Evolutionary conservation across 2,329 filamentous ascomycete genomes (phyloP).

Genomic region (Phoma sp.): DNA sequence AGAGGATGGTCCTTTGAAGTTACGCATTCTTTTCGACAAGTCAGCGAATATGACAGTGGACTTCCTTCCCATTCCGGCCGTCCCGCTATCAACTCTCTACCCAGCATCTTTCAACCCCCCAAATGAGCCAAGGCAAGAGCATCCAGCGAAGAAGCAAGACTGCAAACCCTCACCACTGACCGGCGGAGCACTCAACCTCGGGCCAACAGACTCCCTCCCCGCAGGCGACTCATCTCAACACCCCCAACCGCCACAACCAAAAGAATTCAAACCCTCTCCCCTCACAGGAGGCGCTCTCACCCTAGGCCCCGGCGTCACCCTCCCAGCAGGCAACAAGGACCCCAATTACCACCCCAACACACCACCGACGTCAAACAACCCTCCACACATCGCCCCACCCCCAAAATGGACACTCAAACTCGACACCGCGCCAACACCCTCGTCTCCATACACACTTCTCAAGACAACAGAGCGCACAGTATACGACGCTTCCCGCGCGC

Average conservation of each 20-base stretch:
- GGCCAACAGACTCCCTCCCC: conserved; percentile 36
- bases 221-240: conserved; percentile 18
- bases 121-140: conserved; percentile 19
- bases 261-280: conserved; percentile 40
- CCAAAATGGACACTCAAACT: conserved; percentile 59
- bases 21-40: conserved; percentile 64
- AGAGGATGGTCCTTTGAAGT: conserved; percentile 42
- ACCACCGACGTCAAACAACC: not conserved
- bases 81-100: conserved; percentile 63
- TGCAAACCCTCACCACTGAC: conserved; percentile 46
- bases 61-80: conserved; percentile 47
- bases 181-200: conserved; percentile 45
- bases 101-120: conserved; percentile 64
- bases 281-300: conserved; percentile 45
- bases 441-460: conserved; percentile 76
- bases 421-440: conserved; percentile 60
- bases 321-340: conserved; percentile 27
- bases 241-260: conserved; percentile 14
- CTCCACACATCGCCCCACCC: conserved; percentile 15
- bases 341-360: not conserved
- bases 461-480: conserved; percentile 80
- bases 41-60: conserved; percentile 48
- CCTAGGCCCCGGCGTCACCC: conserved; percentile 38
- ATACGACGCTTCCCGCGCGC: conserved; percentile 74
- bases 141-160: conserved; percentile 23